Conservation (phyloP, 1,139 yeast genomes). For the Diutina pseudorugosa region DNA sequence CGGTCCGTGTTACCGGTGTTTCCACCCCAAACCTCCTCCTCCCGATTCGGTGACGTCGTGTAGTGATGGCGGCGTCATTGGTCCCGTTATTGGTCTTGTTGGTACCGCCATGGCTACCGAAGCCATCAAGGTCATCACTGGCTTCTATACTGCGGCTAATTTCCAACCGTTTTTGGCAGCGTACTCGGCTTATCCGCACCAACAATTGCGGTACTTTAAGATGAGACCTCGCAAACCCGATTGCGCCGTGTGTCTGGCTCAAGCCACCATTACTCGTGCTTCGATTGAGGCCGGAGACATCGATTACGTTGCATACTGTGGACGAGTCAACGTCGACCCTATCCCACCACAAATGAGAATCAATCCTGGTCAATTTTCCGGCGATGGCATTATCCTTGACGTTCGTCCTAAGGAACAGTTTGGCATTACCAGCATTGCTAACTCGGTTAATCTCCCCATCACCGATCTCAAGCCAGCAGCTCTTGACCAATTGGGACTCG, state of each 20-base stretch:
- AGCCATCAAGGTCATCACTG: slow-evolving; percentile 61
- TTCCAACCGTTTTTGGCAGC: slow-evolving; percentile 61
- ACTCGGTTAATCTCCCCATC: slow-evolving; percentile 55
- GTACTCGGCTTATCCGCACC: slow-evolving; percentile 67
- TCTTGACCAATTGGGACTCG: slow-evolving; percentile 16
- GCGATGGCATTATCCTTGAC: slow-evolving; percentile 39
- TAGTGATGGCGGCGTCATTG: slow-evolving; percentile 89
- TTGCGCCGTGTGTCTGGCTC: slow-evolving; percentile 59
- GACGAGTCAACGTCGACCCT: slow-evolving; percentile 24
- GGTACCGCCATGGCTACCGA: slow-evolving; percentile 89
- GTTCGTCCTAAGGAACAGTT: slow-evolving; percentile 77
- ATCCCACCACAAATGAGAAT: slow-evolving; percentile 26
- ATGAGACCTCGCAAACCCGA: slow-evolving; percentile 57
- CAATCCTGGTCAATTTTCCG: slow-evolving; percentile 30
- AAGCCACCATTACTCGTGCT: slow-evolving; percentile 32
- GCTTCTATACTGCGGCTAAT: slow-evolving; percentile 33
- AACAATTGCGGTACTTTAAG: slow-evolving; percentile 57
- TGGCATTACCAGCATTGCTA: slow-evolving; percentile 47
- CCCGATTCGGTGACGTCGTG: slow-evolving; percentile 77
- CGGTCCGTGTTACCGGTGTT: slow-evolving; percentile 94
- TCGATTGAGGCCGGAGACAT: slow-evolving; percentile 33
- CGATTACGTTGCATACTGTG: slow-evolving; percentile 69
- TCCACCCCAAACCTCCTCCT: slow-evolving; percentile 85
- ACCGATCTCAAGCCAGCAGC: slow-evolving; percentile 11
- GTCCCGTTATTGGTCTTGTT: slow-evolving; percentile 88